These are phyloP conservation scores for Syncephalastrum racemosum DNA, from an alignment of 371 early-diverging fungal species.

Conservation along the genomic window DNA sequence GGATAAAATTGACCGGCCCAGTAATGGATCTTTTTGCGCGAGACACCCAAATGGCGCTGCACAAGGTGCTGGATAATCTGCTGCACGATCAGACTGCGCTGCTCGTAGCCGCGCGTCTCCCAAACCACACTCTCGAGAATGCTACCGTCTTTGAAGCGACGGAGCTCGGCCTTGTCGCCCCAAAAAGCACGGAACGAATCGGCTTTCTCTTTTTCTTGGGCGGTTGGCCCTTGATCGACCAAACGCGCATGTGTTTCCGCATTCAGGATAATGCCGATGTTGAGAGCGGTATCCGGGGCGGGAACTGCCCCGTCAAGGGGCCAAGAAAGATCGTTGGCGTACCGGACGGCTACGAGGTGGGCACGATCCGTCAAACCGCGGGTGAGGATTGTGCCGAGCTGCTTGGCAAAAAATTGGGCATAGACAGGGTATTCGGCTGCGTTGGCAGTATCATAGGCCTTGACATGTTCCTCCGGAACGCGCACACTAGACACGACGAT, in stretches of 20 bases:
- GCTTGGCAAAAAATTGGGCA: constrained; percentile 50
- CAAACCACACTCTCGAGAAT: constrained; percentile 84
- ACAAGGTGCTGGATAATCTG: constrained; percentile 79
- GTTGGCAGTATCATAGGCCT: constrained; percentile 45
- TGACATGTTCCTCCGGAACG: constrained; percentile 14
- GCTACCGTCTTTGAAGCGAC: constrained; percentile 89
- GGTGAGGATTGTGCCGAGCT: constrained; percentile 53
- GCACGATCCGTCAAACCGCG: constrained; percentile 72
- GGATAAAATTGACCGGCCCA: constrained; percentile 72
- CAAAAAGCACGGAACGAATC: constrained; percentile 78
- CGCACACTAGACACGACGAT: constrained; percentile 9
- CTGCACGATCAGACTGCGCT: constrained; percentile 74
- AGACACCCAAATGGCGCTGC: constrained; percentile 63
- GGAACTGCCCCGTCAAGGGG: constrained; percentile 18
- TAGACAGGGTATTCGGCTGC: constrained; percentile 60
- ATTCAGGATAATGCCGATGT: constrained; percentile 74
- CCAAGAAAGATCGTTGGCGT: constrained; percentile 34
- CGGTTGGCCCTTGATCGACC: constrained; percentile 82
- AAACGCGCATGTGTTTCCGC: constrained; percentile 62
- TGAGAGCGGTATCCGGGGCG: constrained; percentile 15
- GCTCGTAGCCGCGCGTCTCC: constrained; percentile 70
- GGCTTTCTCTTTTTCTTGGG: constrained; percentile 61
- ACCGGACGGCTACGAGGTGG: constrained; percentile 54
- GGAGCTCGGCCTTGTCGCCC: constrained; percentile 81
- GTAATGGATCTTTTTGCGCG: constrained; percentile 50